A percentile compares a stretch with the other conserved stretches of the same genome.
phyloP scores from a whole-genome alignment of 352 stramenopile genomes.

The Pythium sukuiense region DNA sequence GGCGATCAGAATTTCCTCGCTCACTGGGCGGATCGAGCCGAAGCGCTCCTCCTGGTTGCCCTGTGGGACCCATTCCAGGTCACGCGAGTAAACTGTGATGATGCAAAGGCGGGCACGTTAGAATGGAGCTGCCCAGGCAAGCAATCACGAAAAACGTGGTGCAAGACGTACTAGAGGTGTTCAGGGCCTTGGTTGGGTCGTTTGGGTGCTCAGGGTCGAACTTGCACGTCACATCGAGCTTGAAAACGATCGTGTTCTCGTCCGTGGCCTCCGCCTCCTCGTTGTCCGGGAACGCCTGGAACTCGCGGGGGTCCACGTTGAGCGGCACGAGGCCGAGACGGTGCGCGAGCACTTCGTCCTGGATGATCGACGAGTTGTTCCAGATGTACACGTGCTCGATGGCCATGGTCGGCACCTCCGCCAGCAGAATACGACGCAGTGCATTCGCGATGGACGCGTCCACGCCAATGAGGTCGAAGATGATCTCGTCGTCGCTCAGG shows the following conservation, averaged over 20 bases:
- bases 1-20: slow-evolving; percentile 96
- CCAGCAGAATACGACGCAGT: slow-evolving; percentile 88
- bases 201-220: slow-evolving; percentile 65
- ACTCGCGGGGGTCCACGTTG: slow-evolving; percentile 82
- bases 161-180: slow-evolving; percentile 52
- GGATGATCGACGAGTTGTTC: slow-evolving; percentile 94
- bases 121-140: background rate
- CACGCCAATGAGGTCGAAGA: slow-evolving; percentile 91
- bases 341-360: slow-evolving; percentile 92
- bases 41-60: slow-evolving; percentile 94
- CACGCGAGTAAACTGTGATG: slow-evolving; percentile 87
- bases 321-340: slow-evolving; percentile 87
- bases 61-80: slow-evolving; percentile 97
- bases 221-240: slow-evolving; percentile 92
- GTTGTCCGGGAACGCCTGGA: slow-evolving; percentile 84
- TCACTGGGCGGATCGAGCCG: slow-evolving; percentile 79
- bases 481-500: slow-evolving; percentile 84
- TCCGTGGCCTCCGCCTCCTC: slow-evolving; percentile 91
- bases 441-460: slow-evolving; percentile 93
- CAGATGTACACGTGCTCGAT: slow-evolving; percentile 95
- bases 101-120: background rate
- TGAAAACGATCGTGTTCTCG: slow-evolving; percentile 97
- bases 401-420: slow-evolving; percentile 92
- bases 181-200: slow-evolving; percentile 61
- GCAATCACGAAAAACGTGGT: too few relatives aligned